Evolutionary conservation across 768 basidiomycete species (phyloP), one percentile per base, ranked within the genome.

Genomic region (Termitomyces sp.): DNA sequence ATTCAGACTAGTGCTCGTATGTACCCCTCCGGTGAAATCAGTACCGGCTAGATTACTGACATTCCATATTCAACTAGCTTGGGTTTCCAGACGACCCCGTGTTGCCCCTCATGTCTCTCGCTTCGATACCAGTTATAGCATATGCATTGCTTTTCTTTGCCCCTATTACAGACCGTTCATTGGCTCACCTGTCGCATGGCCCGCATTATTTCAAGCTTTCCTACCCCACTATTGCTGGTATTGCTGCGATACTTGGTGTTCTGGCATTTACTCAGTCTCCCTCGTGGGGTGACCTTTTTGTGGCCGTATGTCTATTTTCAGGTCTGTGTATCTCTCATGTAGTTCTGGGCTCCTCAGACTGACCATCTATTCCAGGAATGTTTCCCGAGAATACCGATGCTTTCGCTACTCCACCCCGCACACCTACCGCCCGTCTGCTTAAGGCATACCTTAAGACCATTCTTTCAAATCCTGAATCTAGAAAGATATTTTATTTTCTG

Each of bases 401-500:
- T 9, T 69, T 80, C 51, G 67, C 76, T 18, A 69, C 69, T 18
- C 66, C 76, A 14, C 73, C 81, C 27, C 78, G 79, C 48, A 82
- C 82, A 9, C 80, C 84, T 6, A 74, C 79, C 26, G 79, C 81
- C 34, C 79, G 80, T 57, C 70, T 84, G 37, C 70, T 81, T 56
- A 81, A 82, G 53, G 80, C 84, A 31, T 94, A 97, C 69, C 74
- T 98, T 53, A 95, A 96, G 67, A 88, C 91, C 12, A 92, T 99
- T 56, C 78, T 98, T 37, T 86, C 88, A 20, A 96, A 96, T 63
- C 84, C 87, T 3, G 94, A 98, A 68, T 95, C 93, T 20, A 82
- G 94, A 64, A 91, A 90, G 71, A 98, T 99, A 57, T 98, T 95
- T 72, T 98, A 96, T 72, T 99, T 99, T 74, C 77, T 98, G 50